Evolutionary conservation across 345 rosid genomes (phyloP), one percentile per base, ranked within the genome.

Genomic region (Eucalyptus cloeziana): DNA sequence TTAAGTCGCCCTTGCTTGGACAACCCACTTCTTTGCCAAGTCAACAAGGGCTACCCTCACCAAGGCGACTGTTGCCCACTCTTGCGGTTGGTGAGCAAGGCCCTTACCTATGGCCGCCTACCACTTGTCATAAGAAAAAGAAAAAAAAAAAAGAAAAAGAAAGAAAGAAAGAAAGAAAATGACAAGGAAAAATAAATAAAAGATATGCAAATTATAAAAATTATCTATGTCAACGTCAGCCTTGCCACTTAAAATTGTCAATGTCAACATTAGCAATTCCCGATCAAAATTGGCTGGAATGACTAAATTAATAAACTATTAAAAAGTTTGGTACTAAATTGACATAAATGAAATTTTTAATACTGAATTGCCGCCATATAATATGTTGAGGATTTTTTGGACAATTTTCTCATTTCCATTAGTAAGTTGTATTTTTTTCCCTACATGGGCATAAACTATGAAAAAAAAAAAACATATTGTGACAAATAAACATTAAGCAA

Each of bases 171-270:
- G 0, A 52, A 2, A 52, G 4, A 54, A 54, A 56, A 56, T 56
- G 5, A 60, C 6, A 1, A 60, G 1, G 3, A 11, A 27, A 5
- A 0, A 27, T 4, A 4, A 40, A 40, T 40, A 56, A 60, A 5
- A 3, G 7, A 17, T 52, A 21, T 19, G 4, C 8, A 52, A 60
- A 27, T 30, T 60, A 5, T 27, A 27, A 27, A 60, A 60, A 56
- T 56, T 24, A 0, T 2, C 2, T 56, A 60, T 2, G 16, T 60
- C 7, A 2, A 30, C 8, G 1, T 60, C 1, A 0, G 0, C 7
- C 14, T 27, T 3, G 8, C 31, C 69, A 27, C 31, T 10, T 27
- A 60, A 1, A 60, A 60, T 11, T 16, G n/a, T 12, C 1, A 0
- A 30, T 13, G 15, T 60, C 0, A 13, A 60, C 30, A 56, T 22